Conservation (phyloP, 1,139 yeast genomes). For the Scheffersomyces titani region DNA sequence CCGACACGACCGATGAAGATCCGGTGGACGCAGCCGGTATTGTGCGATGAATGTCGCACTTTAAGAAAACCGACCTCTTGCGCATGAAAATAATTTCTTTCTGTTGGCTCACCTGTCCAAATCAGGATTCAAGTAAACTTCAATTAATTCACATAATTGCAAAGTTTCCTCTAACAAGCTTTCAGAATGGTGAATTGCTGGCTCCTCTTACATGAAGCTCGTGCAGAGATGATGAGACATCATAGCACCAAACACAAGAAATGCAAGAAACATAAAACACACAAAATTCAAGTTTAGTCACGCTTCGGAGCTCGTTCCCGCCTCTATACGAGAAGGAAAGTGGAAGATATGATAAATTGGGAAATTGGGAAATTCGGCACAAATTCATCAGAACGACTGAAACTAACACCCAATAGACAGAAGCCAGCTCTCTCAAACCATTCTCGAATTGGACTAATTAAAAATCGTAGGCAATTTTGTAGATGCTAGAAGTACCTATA, state of each 20-base stretch:
- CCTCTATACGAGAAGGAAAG: not conserved
- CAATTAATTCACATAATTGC: not conserved
- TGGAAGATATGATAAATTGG: slow-evolving; percentile 1
- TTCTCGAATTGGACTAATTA: not conserved
- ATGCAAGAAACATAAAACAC: not conserved
- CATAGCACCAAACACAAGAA: not conserved
- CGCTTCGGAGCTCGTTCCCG: not conserved
- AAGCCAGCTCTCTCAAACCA: not conserved
- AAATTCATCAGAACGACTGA: not conserved
- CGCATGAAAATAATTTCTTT: not conserved
- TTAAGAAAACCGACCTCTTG: not conserved
- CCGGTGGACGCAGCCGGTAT: not conserved
- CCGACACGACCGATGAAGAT: not conserved
- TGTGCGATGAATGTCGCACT: not conserved
- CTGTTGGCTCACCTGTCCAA: not conserved
- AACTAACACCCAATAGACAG: not conserved
- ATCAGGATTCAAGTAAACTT: not conserved
- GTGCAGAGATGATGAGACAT: not conserved
- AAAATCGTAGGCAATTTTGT: not conserved
- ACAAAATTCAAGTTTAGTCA: not conserved
- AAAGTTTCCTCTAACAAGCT: not conserved
- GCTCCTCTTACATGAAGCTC: not conserved
- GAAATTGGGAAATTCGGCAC: not conserved
- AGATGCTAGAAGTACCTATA: not conserved
- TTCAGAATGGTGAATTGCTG: not conserved